Evolutionary conservation across 805 yeast genomes (phyloP).

Genomic region (Teunomyces funiuensis): DNA sequence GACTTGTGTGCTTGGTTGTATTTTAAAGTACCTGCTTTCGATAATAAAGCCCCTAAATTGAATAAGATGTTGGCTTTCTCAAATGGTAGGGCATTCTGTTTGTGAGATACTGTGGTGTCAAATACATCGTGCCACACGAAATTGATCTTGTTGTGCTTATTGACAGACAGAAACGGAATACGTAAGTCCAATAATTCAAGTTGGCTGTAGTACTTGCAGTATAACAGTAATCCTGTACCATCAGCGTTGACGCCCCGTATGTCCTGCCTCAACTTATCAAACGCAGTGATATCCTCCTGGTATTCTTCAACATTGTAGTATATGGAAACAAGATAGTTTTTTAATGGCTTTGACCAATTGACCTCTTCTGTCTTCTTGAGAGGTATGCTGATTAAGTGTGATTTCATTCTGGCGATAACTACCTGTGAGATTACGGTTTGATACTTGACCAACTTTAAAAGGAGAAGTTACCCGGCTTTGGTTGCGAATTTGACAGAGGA

Average conservation of each 20-base stretch:
- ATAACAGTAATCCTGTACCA: conserved; percentile 48
- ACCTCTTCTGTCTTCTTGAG: conserved; percentile 51
- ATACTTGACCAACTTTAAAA: background rate
- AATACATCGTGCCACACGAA: conserved; percentile 86
- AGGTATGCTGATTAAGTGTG: conserved; percentile 20
- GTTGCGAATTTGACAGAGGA: background rate
- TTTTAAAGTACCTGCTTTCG: conserved; percentile 45
- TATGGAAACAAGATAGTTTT: conserved; percentile 52
- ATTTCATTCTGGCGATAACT: conserved; percentile 16
- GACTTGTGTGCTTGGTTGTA: conserved; percentile 18
- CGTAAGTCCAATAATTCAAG: conserved; percentile 77
- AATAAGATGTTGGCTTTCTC: conserved; percentile 86
- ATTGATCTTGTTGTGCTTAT: conserved; percentile 43
- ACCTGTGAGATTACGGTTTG: background rate
- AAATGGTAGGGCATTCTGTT: conserved; percentile 81
- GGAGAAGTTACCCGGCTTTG: background rate
- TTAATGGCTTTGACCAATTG: conserved; percentile 67
- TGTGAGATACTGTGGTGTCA: conserved; percentile 40
- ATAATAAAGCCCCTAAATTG: conserved; percentile 68
- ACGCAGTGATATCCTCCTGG: conserved; percentile 50
- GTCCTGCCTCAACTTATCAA: conserved; percentile 62
- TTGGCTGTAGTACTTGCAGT: conserved; percentile 75
- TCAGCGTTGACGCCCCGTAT: conserved; percentile 49
- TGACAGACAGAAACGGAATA: conserved; percentile 62
- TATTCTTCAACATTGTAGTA: conserved; percentile 66